These are phyloP conservation scores for Bruguiera sexangula DNA, from an alignment of 345 rosid genomes.

Conservation along the genomic window DNA sequence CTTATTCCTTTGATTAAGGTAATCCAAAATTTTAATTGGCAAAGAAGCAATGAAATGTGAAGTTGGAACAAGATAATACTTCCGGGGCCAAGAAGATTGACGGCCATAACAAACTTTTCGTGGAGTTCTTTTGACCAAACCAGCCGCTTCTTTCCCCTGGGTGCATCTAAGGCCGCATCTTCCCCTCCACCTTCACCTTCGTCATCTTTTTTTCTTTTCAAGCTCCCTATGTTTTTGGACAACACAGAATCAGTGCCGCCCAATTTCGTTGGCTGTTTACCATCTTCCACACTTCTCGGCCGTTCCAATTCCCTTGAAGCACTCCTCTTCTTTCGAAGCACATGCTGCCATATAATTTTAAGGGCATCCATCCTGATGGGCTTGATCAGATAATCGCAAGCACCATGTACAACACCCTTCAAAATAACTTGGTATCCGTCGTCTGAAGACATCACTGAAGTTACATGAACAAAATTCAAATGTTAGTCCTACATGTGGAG, in stretches of 20 bases:
- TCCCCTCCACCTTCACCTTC: constrained; percentile 1
- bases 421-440: constrained; percentile 16
- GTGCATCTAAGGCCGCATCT: constrained; percentile 7
- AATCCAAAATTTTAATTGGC: neutral
- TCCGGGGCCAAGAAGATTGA: constrained; percentile 25
- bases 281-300: neutral
- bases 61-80: constrained; percentile 20
- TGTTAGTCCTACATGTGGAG: neutral
- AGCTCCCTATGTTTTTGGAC: neutral
- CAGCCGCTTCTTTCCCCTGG: constrained; percentile 27
- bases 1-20: neutral
- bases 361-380: constrained; percentile 25
- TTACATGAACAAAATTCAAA: neutral
- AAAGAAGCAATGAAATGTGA: neutral
- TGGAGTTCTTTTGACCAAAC: constrained; percentile 35
- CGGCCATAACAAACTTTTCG: constrained; percentile 24
- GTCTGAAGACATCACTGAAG: constrained; percentile 28
- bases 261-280: neutral
- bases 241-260: neutral
- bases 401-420: constrained; percentile 25
- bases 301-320: neutral
- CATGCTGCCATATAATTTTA: constrained; percentile 35
- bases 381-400: constrained; percentile 35
- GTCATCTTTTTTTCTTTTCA: constrained; percentile 12
- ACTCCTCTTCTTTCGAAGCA: constrained; percentile 18